phyloP scores from a whole-genome alignment of 2,329 filamentous ascomycete species.

The Aspergillus sp. region DNA sequence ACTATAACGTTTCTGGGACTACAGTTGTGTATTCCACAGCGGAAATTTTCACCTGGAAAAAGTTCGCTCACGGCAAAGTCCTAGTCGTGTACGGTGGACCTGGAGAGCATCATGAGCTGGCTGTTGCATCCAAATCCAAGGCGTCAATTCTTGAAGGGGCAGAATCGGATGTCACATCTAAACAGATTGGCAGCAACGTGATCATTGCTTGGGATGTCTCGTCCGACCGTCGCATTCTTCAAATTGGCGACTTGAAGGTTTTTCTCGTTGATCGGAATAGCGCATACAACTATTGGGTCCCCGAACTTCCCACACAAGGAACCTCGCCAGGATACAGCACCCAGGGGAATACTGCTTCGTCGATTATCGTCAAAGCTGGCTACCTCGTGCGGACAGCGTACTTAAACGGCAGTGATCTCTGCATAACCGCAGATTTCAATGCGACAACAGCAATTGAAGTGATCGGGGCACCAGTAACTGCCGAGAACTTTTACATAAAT shows the following conservation, averaged over 20 bases:
- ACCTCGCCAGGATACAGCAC: conserved; percentile 24
- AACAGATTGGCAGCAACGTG: conserved; percentile 20
- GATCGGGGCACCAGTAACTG: conserved; percentile 51
- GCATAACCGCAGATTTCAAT: conserved; percentile 65
- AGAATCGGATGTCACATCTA: conserved; percentile 19
- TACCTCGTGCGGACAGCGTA: conserved; percentile 43
- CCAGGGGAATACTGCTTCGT: conserved; percentile 20
- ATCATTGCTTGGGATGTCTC: conserved; percentile 49
- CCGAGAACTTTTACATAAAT: conserved; percentile 56
- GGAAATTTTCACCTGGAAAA: conserved; percentile 47
- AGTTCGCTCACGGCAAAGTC: conserved; percentile 48
- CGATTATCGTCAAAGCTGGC: conserved; percentile 36
- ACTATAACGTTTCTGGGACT: conserved; percentile 33
- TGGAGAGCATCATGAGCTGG: conserved; percentile 35
- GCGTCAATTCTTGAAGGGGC: conserved; percentile 28
- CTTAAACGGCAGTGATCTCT: conserved; percentile 48
- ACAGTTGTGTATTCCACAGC: conserved; percentile 38
- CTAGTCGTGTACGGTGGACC: conserved; percentile 35
- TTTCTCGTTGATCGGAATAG: conserved; percentile 49
- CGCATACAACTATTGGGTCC: conserved; percentile 40
- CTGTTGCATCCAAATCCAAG: conserved; percentile 22
- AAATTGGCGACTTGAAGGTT: conserved; percentile 42
- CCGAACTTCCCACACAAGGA: conserved; percentile 25
- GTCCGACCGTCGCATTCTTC: conserved; percentile 34
- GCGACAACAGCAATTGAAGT: conserved; percentile 59